These are phyloP conservation scores for Nothophytophthora sp. DNA, from an alignment of 352 stramenopile genomes.

Conservation along the genomic window DNA sequence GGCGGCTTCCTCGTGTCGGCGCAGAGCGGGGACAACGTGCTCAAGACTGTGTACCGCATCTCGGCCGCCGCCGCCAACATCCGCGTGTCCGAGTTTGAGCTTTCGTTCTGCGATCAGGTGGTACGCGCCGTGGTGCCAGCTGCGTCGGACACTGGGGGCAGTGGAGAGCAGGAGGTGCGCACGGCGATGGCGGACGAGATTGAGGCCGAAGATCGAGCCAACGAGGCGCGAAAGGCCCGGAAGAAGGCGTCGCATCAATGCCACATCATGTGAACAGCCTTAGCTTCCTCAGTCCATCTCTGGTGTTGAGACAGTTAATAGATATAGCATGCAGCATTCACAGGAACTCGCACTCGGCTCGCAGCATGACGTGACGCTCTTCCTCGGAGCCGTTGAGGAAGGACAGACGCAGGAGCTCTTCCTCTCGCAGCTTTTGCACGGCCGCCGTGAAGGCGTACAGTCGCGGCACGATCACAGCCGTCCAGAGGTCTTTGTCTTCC, in stretches of 20 bases:
- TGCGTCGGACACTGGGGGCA: not conserved
- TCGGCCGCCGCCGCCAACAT: conserved; percentile 68
- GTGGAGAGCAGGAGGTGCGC: conserved; percentile 43
- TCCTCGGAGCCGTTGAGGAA: conserved; percentile 59
- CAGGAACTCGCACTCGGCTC: conserved; percentile 56
- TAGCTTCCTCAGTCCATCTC: too few relatives aligned
- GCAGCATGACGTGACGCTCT: conserved; percentile 50
- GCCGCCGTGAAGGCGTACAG: conserved; percentile 52
- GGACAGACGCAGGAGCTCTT: conserved; percentile 54
- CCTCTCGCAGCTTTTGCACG: conserved; percentile 46
- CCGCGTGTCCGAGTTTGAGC: conserved; percentile 74
- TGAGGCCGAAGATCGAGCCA: conserved; percentile 70
- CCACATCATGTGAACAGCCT: conserved; percentile 47
- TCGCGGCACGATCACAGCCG: conserved; percentile 58
- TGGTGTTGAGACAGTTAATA: conserved; percentile 2
- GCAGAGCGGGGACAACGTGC: conserved; percentile 82
- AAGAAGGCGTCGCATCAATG: conserved; percentile 21
- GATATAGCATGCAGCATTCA: conserved; percentile 34
- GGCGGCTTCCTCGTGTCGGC: conserved; percentile 84
- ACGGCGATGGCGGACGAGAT: conserved; percentile 78
- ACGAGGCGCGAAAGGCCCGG: conserved; percentile 42
- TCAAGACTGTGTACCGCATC: conserved; percentile 80
- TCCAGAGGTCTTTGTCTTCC: conserved; percentile 44
- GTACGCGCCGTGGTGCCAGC: conserved; percentile 54
- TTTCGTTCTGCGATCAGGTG: conserved; percentile 80